phyloP scores from a whole-genome alignment of 306 rosid species.

The Pachyrhizus erosus region DNA sequence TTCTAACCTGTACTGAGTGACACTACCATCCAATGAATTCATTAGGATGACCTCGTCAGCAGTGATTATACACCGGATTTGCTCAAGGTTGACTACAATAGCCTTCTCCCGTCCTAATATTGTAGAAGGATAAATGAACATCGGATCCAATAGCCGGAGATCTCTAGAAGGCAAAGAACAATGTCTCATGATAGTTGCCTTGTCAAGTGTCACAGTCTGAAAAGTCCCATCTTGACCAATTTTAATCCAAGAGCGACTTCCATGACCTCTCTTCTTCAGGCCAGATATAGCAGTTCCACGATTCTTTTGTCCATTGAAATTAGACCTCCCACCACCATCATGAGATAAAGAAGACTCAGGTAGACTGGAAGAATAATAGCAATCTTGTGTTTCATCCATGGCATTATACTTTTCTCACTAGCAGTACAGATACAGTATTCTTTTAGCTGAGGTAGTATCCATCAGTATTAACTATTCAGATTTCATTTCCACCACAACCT shows the following conservation, averaged over 20 bases:
- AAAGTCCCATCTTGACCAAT: conserved; percentile 71
- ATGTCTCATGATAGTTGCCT: conserved; percentile 86
- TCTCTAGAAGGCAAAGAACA: conserved; percentile 95
- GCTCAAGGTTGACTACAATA: conserved; percentile 93
- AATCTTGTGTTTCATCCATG: conserved; percentile 61
- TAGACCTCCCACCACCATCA: conserved; percentile 38
- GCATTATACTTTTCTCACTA: conserved; percentile 33
- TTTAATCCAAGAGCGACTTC: conserved; percentile 95
- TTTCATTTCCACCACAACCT: conserved; percentile 38
- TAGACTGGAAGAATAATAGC: conserved; percentile 42
- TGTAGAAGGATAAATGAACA: conserved; percentile 90
- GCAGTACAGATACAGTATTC: conserved; percentile 21
- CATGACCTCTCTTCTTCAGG: conserved; percentile 90
- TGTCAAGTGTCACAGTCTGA: conserved; percentile 78
- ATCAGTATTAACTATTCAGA: conserved; percentile 7
- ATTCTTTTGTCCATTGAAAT: conserved; percentile 46
- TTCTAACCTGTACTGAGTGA: conserved; percentile 73
- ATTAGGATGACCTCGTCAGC: conserved; percentile 90
- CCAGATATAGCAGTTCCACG: conserved; percentile 57
- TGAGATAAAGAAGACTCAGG: conserved; percentile 47
- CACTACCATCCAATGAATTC: conserved; percentile 90
- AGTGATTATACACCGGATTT: conserved; percentile 90
- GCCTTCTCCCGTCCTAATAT: conserved; percentile 92
- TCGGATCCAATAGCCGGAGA: conserved; percentile 89
- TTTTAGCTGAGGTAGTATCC: conserved; percentile 17